These are phyloP conservation scores for Tolypocladium ovalisporum DNA, from an alignment of 2,329 filamentous ascomycete species.

Conservation along the genomic window DNA sequence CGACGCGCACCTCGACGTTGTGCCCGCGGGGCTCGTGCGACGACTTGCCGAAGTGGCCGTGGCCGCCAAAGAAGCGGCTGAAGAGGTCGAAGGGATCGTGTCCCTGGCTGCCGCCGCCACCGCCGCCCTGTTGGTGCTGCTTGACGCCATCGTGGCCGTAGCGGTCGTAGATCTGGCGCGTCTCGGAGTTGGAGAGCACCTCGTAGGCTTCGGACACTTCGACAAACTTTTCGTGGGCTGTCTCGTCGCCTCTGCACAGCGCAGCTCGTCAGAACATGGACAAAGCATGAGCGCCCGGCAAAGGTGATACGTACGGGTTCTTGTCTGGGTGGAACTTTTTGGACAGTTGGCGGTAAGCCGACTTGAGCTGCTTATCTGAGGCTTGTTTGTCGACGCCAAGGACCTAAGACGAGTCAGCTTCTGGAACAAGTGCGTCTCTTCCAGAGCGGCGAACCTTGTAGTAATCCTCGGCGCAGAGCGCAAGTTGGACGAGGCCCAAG, in stretches of 20 bases:
- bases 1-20: slow-evolving; percentile 78
- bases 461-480: slow-evolving; percentile 57
- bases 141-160: slow-evolving; percentile 87
- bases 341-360: slow-evolving; percentile 80
- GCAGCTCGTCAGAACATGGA: not conserved
- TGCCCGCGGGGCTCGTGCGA: slow-evolving; percentile 69
- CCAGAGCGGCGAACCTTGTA: slow-evolving; percentile 51
- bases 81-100: slow-evolving; percentile 96
- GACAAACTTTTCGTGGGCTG: slow-evolving; percentile 84
- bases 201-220: slow-evolving; percentile 94
- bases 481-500: slow-evolving; percentile 42
- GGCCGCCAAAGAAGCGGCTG: slow-evolving; percentile 90
- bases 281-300: not conserved
- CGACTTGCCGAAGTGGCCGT: slow-evolving; percentile 68
- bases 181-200: slow-evolving; percentile 67
- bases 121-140: slow-evolving; percentile 61
- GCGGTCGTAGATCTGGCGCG: slow-evolving; percentile 84
- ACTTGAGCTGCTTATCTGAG: slow-evolving; percentile 81
- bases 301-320: slow-evolving; percentile 63
- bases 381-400: slow-evolving; percentile 72
- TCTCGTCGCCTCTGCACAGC: slow-evolving; percentile 54
- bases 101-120: slow-evolving; percentile 29
- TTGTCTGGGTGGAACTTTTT: slow-evolving; percentile 98
- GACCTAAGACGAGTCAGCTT: slow-evolving; percentile 36
- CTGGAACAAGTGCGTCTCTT: not conserved